Conservation (phyloP, 139 green algal genomes). For the Gonium pectorale region DNA sequence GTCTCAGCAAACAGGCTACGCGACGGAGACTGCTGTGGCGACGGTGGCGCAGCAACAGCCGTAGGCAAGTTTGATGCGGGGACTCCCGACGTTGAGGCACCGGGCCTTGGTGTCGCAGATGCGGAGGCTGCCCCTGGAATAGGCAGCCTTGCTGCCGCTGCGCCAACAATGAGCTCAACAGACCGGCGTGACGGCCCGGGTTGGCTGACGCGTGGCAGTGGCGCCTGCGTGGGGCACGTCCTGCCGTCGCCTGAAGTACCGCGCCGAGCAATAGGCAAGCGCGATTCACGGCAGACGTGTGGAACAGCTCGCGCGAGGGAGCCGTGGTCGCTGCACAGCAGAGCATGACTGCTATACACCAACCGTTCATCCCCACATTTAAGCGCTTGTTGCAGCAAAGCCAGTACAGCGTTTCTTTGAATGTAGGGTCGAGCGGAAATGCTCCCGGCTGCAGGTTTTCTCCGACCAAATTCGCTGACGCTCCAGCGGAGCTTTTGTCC, state of each 20-base stretch:
- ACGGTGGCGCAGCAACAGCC: too few relatives aligned
- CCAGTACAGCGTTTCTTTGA: conserved; percentile 48
- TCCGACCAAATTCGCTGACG: not conserved
- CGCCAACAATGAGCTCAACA: not conserved
- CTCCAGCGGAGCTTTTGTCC: not conserved
- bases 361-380: conserved; percentile 36
- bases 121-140: not conserved
- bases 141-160: not conserved
- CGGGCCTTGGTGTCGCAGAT: too few relatives aligned
- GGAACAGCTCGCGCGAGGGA: not conserved
- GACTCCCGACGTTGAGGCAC: too few relatives aligned
- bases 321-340: not conserved
- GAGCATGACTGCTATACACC: too few relatives aligned
- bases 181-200: not conserved
- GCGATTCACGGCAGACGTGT: not conserved
- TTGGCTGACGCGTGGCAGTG: not conserved
- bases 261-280: not conserved
- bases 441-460: not conserved
- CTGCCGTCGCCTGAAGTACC: not conserved
- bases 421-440: conserved; percentile 26
- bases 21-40: too few relatives aligned
- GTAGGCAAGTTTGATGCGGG: too few relatives aligned
- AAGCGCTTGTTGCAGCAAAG: conserved; percentile 49
- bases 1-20: not conserved
- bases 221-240: not conserved